Evolutionary conservation across 2,329 filamentous ascomycete species (phyloP).

Genomic region (Aphanoascus verrucosus): DNA sequence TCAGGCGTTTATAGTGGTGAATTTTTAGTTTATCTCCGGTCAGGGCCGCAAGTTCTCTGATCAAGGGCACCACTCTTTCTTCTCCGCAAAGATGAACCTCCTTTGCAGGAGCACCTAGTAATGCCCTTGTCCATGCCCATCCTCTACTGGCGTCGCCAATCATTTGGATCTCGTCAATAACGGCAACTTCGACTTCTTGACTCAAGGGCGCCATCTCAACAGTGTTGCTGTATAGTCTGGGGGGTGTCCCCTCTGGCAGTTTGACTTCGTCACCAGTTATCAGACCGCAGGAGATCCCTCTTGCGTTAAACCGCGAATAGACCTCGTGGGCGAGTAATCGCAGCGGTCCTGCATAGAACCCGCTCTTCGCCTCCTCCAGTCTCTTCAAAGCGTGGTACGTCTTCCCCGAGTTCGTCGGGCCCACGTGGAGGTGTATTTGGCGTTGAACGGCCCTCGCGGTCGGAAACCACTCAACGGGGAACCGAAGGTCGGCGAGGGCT

Average conservation of each 20-base stretch:
- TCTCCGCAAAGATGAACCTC: slow-evolving; percentile 94
- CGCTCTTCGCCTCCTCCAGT: slow-evolving; percentile 62
- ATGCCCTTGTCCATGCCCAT: slow-evolving; percentile 87
- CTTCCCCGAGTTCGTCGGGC: slow-evolving; percentile 95
- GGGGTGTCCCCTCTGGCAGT: slow-evolving; percentile 48
- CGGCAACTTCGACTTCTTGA: slow-evolving; percentile 65
- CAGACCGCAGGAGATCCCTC: slow-evolving; percentile 65
- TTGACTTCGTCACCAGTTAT: slow-evolving; percentile 86
- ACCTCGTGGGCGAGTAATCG: slow-evolving; percentile 86
- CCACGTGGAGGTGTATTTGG: slow-evolving; percentile 83
- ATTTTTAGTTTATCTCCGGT: slow-evolving; percentile 75
- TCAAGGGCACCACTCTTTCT: slow-evolving; percentile 65
- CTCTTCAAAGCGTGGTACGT: slow-evolving; percentile 87
- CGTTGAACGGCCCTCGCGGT: slow-evolving; percentile 68
- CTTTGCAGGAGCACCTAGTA: slow-evolving; percentile 74
- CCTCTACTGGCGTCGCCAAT: slow-evolving; percentile 69
- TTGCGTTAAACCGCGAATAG: slow-evolving; percentile 73
- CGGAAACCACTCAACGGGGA: slow-evolving; percentile 86
- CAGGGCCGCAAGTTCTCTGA: slow-evolving; percentile 63
- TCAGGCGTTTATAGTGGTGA: slow-evolving; percentile 74
- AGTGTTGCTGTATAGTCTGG: slow-evolving; percentile 67
- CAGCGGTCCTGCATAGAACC: slow-evolving; percentile 84
- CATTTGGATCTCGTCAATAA: slow-evolving; percentile 99
- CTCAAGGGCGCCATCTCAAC: slow-evolving; percentile 73
- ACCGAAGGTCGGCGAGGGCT: slow-evolving; percentile 69